Base-by-base conservation (phyloP, 2,329 filamentous ascomycete species). In the Diaporthe sp. region DNA sequence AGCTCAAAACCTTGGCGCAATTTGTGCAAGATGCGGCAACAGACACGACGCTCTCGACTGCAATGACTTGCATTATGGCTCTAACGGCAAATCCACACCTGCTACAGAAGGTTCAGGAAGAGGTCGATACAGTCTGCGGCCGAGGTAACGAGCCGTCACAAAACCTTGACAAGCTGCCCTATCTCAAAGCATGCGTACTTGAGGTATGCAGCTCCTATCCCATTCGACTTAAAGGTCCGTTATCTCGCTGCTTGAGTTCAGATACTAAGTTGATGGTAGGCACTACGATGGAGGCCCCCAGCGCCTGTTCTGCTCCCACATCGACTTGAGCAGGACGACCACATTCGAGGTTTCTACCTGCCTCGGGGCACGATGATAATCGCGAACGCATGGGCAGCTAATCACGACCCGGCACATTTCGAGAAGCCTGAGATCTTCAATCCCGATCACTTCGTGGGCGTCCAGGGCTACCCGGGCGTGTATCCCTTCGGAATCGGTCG, bases 11-110 rank as follows among this genome's bases (percentile, higher is more conserved):
- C 1, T 2, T 73, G 58, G 47, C 58, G 1, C 58, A 73, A 25
- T 65, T 55, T 22, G 61, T 44, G 3, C 47, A 51, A 10, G 71
- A 73, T 20, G 71, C 71, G 3, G 71, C 71, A 8, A 73, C 57
- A 47, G 71, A 67, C 15, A 73, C 71, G 6, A 73, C 58, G 6
- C 49, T 65, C 20, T 42, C 71, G 28, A 65, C 61, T 28, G 31
- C 71, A 17, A 51, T 73, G 71, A 55, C 58, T 28, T 65, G 60
- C n/a, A 73, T 73, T 8, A 49, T 73, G 71, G 71, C 71, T n/a
- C 22, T 73, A 13, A 47, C 71, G 4, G 71, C 51, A 10, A 47
- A 73, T 10, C 47, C 10, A 47, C 25, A 34, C 31, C 47, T 73
- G 1, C 22, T 73, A 5, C 47, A 20, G 12, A 73, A 47, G 37